Base-by-base conservation (phyloP, 73 alveolate species). In the Stentor coeruleus region DNA sequence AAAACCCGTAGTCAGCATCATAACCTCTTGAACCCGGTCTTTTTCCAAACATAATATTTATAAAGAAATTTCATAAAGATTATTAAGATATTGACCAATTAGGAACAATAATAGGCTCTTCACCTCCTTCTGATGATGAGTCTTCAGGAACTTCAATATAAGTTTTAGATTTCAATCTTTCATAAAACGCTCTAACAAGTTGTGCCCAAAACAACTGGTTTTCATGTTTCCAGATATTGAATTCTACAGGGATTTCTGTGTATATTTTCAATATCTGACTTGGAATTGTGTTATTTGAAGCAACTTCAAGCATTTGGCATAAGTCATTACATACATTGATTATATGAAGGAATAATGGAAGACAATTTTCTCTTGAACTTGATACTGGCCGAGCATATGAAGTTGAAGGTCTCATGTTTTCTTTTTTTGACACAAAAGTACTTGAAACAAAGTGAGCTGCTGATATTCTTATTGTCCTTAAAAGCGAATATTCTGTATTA, bases 331-430 rank as follows among this genome's bases (percentile, higher is more conserved):
- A 6, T 11, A 49, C 66, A 11, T 6, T 49, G 28, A 49, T 49
- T 6, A 49, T 49, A 20, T 49, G 66, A 49, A 49, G 66, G 6
- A 49, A 11, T 49, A 11, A 20, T 6, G 20, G 6, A 11, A 49
- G 20, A 49, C 6, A 20, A 49, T 49, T 20, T 49, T 49, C 66
- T 49, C 28, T 6, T 11, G 6, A 11, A 6, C 20, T 49, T 49
- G 66, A 11, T 11, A 49, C 20, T 49, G 66, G 66, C 66, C 20
- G n/a, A 28, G 36, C 42, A 66, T 66, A 66, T 1, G 79, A 66
- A 28, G 79, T 66, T 66, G 79, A 66, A 26, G 79, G 79, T 26
- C 79, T 20, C 0, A 66, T 31, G n/a, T 66, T 66, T 66, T 20
- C 40, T 15, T 20, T 1, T 66, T 33, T 33, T 20, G 40, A 28